Evolutionary conservation across 2,329 filamentous ascomycete species (phyloP).

Genomic region (Phialophora chinensis): DNA sequence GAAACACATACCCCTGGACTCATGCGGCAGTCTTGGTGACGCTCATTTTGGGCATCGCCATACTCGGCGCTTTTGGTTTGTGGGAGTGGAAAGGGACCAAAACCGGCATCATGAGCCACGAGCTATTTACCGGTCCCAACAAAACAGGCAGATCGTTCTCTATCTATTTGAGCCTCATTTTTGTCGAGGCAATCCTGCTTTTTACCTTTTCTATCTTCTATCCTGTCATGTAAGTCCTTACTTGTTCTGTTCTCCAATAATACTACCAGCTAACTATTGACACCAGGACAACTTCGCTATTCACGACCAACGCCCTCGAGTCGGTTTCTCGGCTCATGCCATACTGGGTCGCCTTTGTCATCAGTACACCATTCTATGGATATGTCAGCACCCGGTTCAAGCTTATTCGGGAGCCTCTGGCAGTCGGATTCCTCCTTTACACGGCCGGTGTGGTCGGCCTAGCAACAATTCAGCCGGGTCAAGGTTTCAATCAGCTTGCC

Average conservation of each 20-base stretch:
- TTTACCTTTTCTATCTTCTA: slow-evolving; percentile 23
- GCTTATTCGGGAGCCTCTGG: slow-evolving; percentile 9
- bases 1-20: slow-evolving; percentile 19
- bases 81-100: slow-evolving; percentile 30
- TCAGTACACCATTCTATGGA: slow-evolving; percentile 6
- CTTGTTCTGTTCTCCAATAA: too few species aligned
- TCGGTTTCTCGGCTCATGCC: not conserved
- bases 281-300: slow-evolving; percentile 14
- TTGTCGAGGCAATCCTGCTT: slow-evolving; percentile 19
- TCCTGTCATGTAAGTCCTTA: slow-evolving; percentile 28
- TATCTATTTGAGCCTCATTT: slow-evolving; percentile 22
- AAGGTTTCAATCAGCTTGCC: not conserved
- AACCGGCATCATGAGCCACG: slow-evolving; percentile 25
- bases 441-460: slow-evolving; percentile 18
- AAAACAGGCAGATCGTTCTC: slow-evolving; percentile 14
- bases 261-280: too few species aligned
- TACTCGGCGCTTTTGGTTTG: slow-evolving; percentile 20
- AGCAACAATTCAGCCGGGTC: slow-evolving; percentile 21
- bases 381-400: slow-evolving; percentile 10
- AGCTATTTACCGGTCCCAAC: slow-evolving; percentile 21
- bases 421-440: slow-evolving; percentile 18
- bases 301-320: slow-evolving; percentile 20
- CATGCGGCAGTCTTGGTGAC: slow-evolving; percentile 10
- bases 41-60: slow-evolving; percentile 13
- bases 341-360: not conserved